Conservation (phyloP, 2,329 filamentous ascomycete genomes). For the Diplodia corticola region DNA sequence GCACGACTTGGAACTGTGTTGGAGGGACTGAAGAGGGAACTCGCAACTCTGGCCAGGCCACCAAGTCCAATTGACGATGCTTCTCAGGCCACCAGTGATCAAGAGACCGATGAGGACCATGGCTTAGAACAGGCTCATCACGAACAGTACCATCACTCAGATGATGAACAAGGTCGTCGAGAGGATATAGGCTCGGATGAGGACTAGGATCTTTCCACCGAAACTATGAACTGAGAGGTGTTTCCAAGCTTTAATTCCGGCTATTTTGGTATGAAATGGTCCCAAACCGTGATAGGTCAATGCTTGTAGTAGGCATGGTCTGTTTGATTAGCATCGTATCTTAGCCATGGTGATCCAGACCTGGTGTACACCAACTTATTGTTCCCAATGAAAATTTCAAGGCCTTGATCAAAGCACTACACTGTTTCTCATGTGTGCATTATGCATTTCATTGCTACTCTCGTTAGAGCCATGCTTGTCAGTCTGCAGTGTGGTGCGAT, state of each 20-base stretch:
- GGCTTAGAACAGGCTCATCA: neutral
- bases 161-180: neutral
- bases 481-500: no score
- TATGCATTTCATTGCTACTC: no score
- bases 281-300: no score
- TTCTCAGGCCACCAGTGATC: neutral
- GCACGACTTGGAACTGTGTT: constrained; percentile 34
- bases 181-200: neutral
- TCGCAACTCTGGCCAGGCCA: constrained; percentile 27
- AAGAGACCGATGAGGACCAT: neutral
- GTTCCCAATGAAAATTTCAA: no score
- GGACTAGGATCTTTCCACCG: neutral
- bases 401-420: no score
- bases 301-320: no score
- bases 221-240: neutral
- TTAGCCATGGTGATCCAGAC: no score
- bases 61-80: neutral
- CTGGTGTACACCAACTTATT: no score
- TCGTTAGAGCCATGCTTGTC: no score
- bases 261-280: neutral
- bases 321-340: no score
- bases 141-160: neutral
- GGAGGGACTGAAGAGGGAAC: constrained; percentile 34
- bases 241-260: neutral
- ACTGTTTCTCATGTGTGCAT: no score